Conservation (phyloP, 1,284 basidiomycete genomes). For the Ceratobasidium sp. region DNA sequence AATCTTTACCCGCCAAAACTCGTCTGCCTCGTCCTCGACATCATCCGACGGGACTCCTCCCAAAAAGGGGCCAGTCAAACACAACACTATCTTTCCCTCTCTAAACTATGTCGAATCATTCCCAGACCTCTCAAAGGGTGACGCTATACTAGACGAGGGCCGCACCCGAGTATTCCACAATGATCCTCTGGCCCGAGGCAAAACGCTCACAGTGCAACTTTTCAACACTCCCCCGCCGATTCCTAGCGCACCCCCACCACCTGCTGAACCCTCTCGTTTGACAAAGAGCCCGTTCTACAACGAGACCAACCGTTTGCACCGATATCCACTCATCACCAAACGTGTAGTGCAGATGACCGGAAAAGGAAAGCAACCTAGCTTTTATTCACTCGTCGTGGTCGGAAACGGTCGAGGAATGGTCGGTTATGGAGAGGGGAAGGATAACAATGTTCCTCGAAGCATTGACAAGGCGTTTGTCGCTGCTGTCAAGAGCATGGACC, state of each 20-base stretch:
- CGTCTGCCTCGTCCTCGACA: conserved; percentile 13
- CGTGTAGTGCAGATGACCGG: conserved; percentile 82
- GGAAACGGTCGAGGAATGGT: conserved; percentile 90
- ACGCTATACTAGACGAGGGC: conserved; percentile 34
- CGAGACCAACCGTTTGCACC: conserved; percentile 56
- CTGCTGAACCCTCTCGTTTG: conserved; percentile 42
- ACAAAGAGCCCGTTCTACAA: conserved; percentile 32
- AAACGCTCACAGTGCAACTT: conserved; percentile 29
- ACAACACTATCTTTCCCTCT: conserved; percentile 35
- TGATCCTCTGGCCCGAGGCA: conserved; percentile 16
- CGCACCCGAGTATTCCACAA: conserved; percentile 25
- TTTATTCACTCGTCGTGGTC: conserved; percentile 76
- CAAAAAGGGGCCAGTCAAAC: conserved; percentile 23
- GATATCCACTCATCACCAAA: conserved; percentile 65
- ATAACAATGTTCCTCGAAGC: conserved; percentile 62
- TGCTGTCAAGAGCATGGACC: conserved; percentile 88
- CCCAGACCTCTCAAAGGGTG: conserved; percentile 27
- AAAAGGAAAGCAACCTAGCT: conserved; percentile 80
- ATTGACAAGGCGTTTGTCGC: conserved; percentile 71
- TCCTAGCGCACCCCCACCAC: conserved; percentile 47
- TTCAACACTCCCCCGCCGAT: conserved; percentile 35
- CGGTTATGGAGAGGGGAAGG: conserved; percentile 89
- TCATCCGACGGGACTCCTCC: background rate
- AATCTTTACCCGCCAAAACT: conserved; percentile 18
- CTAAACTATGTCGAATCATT: conserved; percentile 38